These are phyloP conservation scores for Aspergillus luchuensis DNA, from an alignment of 2,329 filamentous ascomycete species.

Conservation along the genomic window DNA sequence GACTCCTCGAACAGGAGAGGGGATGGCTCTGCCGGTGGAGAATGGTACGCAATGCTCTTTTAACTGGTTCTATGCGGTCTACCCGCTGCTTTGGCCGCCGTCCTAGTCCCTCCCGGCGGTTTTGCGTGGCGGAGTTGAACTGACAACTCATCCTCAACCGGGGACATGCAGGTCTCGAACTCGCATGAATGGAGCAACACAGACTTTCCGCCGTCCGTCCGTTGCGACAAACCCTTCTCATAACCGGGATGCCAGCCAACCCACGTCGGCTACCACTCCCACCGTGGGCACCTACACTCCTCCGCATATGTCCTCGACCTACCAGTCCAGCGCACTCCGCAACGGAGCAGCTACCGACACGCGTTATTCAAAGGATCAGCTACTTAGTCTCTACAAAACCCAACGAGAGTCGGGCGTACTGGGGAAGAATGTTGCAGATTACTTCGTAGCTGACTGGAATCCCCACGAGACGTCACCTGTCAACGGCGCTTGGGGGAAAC, in stretches of 20 bases:
- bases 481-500: conserved; percentile 73
- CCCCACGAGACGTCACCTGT: conserved; percentile 67
- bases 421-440: conserved; percentile 63
- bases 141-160: conserved; percentile 3
- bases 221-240: conserved; percentile 58
- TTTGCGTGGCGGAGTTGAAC: conserved; percentile 4
- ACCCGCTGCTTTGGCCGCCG: not conserved
- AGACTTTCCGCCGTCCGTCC: conserved; percentile 67
- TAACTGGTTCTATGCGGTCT: conserved; percentile 6
- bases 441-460: conserved; percentile 78
- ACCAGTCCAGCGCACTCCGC: conserved; percentile 47
- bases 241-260: conserved; percentile 45
- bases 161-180: conserved; percentile 55
- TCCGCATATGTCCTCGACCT: conserved; percentile 60
- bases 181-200: conserved; percentile 66
- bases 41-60: conserved; percentile 62
- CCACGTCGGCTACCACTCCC: conserved; percentile 42
- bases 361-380: conserved; percentile 76
- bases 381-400: conserved; percentile 71
- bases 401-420: conserved; percentile 57
- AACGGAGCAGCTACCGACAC: conserved; percentile 58
- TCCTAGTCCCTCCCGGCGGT: conserved; percentile 7
- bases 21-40: conserved; percentile 63
- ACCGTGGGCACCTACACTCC: conserved; percentile 59
- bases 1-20: conserved; percentile 62